Evolutionary conservation across 2,329 filamentous ascomycete genomes (phyloP).

Genomic region (Sporothrix luriei): DNA sequence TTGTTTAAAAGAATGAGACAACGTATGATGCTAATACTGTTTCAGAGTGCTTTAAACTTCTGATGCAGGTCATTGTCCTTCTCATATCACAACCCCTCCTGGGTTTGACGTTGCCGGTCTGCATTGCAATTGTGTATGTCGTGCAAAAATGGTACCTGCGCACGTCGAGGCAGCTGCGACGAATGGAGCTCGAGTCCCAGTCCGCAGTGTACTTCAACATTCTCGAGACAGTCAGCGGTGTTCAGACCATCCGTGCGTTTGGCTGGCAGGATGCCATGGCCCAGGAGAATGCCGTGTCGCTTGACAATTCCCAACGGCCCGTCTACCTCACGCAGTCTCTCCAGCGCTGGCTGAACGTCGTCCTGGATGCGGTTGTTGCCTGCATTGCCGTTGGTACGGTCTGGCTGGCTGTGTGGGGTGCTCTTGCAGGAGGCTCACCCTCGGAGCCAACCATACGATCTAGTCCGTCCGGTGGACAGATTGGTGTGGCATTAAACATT

Average conservation of each 20-base stretch:
- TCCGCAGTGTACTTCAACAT: conserved; percentile 50
- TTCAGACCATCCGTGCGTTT: conserved; percentile 54
- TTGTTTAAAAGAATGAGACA: neutral
- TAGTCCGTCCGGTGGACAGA: conserved; percentile 37
- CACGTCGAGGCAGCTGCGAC: conserved; percentile 59
- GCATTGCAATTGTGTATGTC: conserved; percentile 47
- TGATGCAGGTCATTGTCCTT: conserved; percentile 51
- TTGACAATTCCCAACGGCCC: conserved; percentile 53
- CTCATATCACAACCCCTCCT: conserved; percentile 51
- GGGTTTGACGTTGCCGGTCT: conserved; percentile 51
- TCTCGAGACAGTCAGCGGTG: conserved; percentile 48
- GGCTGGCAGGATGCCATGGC: conserved; percentile 45
- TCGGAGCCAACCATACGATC: neutral
- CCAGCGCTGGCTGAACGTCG: conserved; percentile 57
- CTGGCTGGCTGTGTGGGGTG: conserved; percentile 37
- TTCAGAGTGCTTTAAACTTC: conserved; percentile 46
- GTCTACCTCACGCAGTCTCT: conserved; percentile 55
- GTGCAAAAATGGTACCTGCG: conserved; percentile 57
- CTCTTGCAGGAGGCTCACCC: neutral
- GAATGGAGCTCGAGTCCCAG: conserved; percentile 58
- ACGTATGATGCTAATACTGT: conserved; percentile 27
- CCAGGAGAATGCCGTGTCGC: conserved; percentile 36
- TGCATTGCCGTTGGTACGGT: conserved; percentile 48
- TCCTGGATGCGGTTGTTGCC: conserved; percentile 54
- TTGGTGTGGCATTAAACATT: conserved; percentile 46